Percentiles rank a stretch among this genome's conserved stretches.
These are phyloP conservation scores for Paramecium biaurelia DNA, from an alignment of 73 alveolate species.

Conservation along the genomic window DNA sequence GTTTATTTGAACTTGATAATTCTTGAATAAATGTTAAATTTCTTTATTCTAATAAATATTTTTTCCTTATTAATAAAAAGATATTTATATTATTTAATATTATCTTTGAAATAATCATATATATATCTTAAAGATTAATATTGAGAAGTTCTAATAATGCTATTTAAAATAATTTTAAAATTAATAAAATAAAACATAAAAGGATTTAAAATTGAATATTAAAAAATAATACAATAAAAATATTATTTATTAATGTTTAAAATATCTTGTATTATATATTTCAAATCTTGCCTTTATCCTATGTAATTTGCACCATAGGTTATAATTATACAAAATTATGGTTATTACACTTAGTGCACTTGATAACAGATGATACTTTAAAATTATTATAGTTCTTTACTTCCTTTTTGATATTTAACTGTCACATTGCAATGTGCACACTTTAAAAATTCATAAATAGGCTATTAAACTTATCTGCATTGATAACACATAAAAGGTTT, in stretches of 20 bases:
- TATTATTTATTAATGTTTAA: background rate
- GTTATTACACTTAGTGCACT: background rate
- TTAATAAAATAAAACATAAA: too few relatives aligned
- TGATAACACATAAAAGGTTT: background rate
- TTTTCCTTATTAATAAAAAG: background rate
- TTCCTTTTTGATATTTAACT: background rate
- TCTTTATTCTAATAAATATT: background rate
- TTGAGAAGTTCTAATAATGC: too few relatives aligned
- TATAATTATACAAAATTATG: background rate
- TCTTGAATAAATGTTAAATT: background rate
- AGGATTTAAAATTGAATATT: too few relatives aligned
- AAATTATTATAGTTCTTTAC: background rate
- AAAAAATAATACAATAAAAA: too few relatives aligned
- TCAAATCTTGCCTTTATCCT: background rate
- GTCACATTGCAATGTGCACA: background rate
- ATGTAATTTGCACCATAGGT: background rate
- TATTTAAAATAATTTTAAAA: too few relatives aligned
- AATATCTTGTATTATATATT: background rate
- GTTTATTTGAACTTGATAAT: background rate
- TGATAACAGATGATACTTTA: background rate
- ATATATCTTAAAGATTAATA: too few relatives aligned
- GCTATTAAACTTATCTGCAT: background rate
- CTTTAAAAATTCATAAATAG: background rate
- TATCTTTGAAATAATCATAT: too few relatives aligned
- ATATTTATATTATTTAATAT: background rate